phyloP scores from a whole-genome alignment of 2,329 filamentous ascomycete species.

The Tolypocladium album region DNA sequence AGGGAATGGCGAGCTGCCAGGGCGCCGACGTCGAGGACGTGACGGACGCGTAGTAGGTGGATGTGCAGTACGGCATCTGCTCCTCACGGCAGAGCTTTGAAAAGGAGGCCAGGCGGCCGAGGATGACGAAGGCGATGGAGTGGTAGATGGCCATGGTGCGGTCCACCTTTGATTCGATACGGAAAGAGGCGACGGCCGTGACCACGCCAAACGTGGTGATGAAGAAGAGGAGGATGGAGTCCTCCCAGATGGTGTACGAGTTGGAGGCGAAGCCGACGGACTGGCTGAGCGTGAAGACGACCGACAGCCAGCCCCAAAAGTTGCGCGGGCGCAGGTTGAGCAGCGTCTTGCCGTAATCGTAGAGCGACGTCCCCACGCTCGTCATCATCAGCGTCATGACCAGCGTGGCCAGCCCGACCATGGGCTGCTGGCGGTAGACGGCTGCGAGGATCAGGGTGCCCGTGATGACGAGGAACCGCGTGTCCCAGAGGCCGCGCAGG shows the following conservation, averaged over 20 bases:
- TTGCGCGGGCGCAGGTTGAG: slow-evolving; percentile 54
- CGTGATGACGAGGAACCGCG: slow-evolving; percentile 20
- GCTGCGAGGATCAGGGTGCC: slow-evolving; percentile 16
- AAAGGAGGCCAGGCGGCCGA: slow-evolving; percentile 72
- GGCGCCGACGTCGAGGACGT: slow-evolving; percentile 85
- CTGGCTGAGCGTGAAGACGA: slow-evolving; percentile 73
- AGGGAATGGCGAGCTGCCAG: slow-evolving; percentile 80
- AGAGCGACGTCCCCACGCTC: slow-evolving; percentile 32
- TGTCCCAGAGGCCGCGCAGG: slow-evolving; percentile 24
- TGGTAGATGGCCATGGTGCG: slow-evolving; percentile 73
- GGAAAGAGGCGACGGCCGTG: slow-evolving; percentile 64
- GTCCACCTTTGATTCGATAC: slow-evolving; percentile 55
- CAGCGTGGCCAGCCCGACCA: slow-evolving; percentile 28
- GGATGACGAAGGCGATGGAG: slow-evolving; percentile 68
- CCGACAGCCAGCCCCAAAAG: slow-evolving; percentile 80
- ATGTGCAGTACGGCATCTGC: slow-evolving; percentile 93
- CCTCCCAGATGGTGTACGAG: slow-evolving; percentile 98
- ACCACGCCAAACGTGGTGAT: slow-evolving; percentile 75
- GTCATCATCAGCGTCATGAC: slow-evolving; percentile 21
- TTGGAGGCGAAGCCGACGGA: slow-evolving; percentile 95
- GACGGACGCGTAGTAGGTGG: slow-evolving; percentile 88
- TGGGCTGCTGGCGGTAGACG: slow-evolving; percentile 19
- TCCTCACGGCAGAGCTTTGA: slow-evolving; percentile 93
- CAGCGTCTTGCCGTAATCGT: slow-evolving; percentile 31
- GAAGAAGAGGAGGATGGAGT: slow-evolving; percentile 87